Base-by-base conservation (phyloP, 1,284 basidiomycete species). In the Pseudozyma flocculosa region DNA sequence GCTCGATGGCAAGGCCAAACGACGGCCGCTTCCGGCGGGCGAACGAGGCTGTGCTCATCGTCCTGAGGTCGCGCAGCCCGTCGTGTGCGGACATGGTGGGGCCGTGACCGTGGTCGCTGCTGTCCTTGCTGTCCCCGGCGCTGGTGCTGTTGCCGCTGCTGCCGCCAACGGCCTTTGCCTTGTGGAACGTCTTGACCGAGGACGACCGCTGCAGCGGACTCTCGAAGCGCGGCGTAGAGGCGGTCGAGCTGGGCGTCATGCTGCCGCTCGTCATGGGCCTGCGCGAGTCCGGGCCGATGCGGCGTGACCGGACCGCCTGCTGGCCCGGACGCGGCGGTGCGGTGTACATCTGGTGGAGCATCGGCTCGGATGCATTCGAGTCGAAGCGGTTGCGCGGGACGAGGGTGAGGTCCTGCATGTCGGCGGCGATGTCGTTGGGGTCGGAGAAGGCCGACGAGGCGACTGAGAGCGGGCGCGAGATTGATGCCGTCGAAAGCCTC, bases 1-100 rank as follows among this genome's bases (percentile, higher is more conserved):
- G 56, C 36, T 55, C 56, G 45, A 64, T 64, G 37, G 55, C 49
- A 11, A 64, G 56, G 17, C 61, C 61, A 18, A 64, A 64, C 7
- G 61, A 60, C 2, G 61, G 56, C 21, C 61, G 52, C 48, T 64
- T 64, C 48, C 61, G 55, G 26, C 51, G 61, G 24, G 51, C 47
- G 11, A 54, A 45, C 24, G 49, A 54, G 14, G 61, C 54, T 29
- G 26, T 29, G 26, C 26, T 29, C 26, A 29, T 29, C 26, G 5
- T 29, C 26, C 26, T 29, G 7, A 29, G 26, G 11, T 29, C 26
- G 7, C 26, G 5, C 7, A 29, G 26, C 7, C 7, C 26, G 11
- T 29, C 26, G 26, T 29, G 26, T 15, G 42, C 49, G 2, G 60
- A 57, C n/a, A 22, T 36, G 11, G 54, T 54, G 7, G 48, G 32